These are phyloP conservation scores for Picea mariana DNA, from an alignment of 83 land plant genomes.

Conservation along the genomic window DNA sequence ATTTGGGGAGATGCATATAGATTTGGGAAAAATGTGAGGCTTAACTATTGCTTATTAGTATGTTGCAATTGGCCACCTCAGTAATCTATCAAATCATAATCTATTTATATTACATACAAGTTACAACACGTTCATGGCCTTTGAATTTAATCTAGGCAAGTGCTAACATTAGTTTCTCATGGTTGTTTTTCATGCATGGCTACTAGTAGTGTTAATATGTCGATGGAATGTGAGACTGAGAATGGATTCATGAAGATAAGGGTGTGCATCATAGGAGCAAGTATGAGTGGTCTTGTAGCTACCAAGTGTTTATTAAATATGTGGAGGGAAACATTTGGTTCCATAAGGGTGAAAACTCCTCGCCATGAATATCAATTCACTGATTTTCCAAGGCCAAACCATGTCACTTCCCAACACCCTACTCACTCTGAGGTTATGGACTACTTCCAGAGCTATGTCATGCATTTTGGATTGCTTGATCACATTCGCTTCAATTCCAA, in stretches of 20 bases:
- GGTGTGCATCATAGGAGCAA: constrained; percentile 56
- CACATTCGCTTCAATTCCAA: constrained; percentile 23
- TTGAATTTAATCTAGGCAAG: too few relatives aligned
- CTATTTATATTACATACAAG: too few relatives aligned
- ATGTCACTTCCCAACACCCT: constrained; percentile 32
- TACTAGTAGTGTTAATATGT: background rate
- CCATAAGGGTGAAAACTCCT: constrained; percentile 51
- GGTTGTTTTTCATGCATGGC: background rate
- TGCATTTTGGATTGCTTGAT: constrained; percentile 29
- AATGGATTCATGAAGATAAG: background rate
- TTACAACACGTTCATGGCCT: too few relatives aligned
- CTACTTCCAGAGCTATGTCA: constrained; percentile 32
- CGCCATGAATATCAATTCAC: constrained; percentile 61
- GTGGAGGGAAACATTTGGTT: constrained; percentile 50
- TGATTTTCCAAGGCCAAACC: constrained; percentile 49
- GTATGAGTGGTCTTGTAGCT: constrained; percentile 58
- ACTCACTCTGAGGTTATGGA: constrained; percentile 38
- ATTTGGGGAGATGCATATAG: too few relatives aligned
- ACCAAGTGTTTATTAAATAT: too few relatives aligned
- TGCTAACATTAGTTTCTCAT: too few relatives aligned
- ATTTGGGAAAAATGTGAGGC: too few relatives aligned
- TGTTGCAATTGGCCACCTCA: too few relatives aligned
- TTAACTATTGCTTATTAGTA: too few relatives aligned
- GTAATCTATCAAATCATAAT: too few relatives aligned
- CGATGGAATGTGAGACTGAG: background rate